A percentile compares a stretch with the other conserved stretches of the same genome.
phyloP scores from a whole-genome alignment of 169 alveolate genomes.

The Besnoitia besnoiti region DNA sequence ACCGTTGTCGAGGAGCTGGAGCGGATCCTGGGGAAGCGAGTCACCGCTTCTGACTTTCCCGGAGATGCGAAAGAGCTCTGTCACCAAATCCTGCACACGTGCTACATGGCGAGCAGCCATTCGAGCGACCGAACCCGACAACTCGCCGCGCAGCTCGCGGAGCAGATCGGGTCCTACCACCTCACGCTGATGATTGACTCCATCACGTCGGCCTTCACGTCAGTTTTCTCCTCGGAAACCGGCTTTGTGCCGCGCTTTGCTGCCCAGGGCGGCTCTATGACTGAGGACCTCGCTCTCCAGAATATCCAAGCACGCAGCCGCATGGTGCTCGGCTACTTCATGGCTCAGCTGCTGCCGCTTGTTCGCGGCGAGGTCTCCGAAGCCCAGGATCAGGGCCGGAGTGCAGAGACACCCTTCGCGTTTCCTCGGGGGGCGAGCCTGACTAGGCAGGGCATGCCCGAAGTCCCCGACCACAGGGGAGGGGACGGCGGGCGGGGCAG shows the following conservation, averaged over 20 bases:
- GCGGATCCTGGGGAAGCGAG: not conserved
- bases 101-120: slow-evolving; percentile 68
- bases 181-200: slow-evolving; percentile 74
- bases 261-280: slow-evolving; percentile 76
- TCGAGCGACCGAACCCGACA: slow-evolving; percentile 74
- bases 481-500: no score
- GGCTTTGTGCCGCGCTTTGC: slow-evolving; percentile 73
- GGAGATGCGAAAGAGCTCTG: slow-evolving; percentile 77
- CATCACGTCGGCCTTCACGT: slow-evolving; percentile 63
- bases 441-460: no score
- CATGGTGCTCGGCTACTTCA: slow-evolving; percentile 78
- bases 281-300: slow-evolving; percentile 86
- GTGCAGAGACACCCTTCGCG: not conserved
- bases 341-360: slow-evolving; percentile 78
- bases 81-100: slow-evolving; percentile 76
- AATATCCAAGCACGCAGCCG: slow-evolving; percentile 80
- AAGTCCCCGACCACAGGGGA: no score
- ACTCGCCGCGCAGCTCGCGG: slow-evolving; percentile 75
- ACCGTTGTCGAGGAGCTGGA: slow-evolving; percentile 29
- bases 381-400: not conserved
- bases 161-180: slow-evolving; percentile 79
- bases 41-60: slow-evolving; percentile 66
- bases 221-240: slow-evolving; percentile 56
- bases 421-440: not conserved
- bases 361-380: not conserved